phyloP scores from a whole-genome alignment of 208 protist species.

The Wallacemonas rigidus region DNA sequence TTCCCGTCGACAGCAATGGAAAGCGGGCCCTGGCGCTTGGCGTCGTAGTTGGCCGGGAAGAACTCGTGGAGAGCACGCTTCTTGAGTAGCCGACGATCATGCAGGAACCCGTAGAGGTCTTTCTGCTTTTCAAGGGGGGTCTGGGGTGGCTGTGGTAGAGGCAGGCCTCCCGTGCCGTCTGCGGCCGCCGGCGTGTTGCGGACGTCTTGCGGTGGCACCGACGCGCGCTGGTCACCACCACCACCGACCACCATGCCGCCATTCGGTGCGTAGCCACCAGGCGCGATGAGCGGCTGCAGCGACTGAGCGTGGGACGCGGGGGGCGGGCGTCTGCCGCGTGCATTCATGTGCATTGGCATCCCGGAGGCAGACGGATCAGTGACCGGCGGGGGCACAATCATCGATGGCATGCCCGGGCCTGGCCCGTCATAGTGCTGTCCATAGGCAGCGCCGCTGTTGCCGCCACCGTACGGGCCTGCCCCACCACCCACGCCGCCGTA shows the following conservation, averaged over 20 bases:
- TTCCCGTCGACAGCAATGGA: slow-evolving; percentile 82
- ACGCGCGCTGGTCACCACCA: background rate
- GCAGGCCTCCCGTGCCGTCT: slow-evolving; percentile 40
- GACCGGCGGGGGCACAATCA: background rate
- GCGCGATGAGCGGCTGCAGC: slow-evolving; percentile 9
- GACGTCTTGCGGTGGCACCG: slow-evolving; percentile 7
- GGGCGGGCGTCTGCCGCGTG: background rate
- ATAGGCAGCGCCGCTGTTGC: slow-evolving; percentile 10
- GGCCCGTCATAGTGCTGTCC: background rate
- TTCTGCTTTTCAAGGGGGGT: slow-evolving; percentile 24
- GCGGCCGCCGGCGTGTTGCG: slow-evolving; percentile 27
- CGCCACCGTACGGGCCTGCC: background rate
- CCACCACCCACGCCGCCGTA: background rate
- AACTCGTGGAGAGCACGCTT: slow-evolving; percentile 40
- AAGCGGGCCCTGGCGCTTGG: slow-evolving; percentile 37
- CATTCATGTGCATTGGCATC: background rate
- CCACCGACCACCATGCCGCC: background rate
- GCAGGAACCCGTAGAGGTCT: slow-evolving; percentile 62
- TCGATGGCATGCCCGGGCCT: background rate
- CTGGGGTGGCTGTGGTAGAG: slow-evolving; percentile 10
- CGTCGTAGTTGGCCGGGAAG: slow-evolving; percentile 50
- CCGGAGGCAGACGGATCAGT: background rate
- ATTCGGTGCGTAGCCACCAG: background rate
- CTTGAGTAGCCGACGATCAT: slow-evolving; percentile 57
- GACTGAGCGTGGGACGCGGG: no score